A percentile compares a stretch with the other conserved stretches of the same genome.
These are phyloP conservation scores for Talaromyces thailandensis DNA, from an alignment of 495 filamentous ascomycete species.

Conservation along the genomic window DNA sequence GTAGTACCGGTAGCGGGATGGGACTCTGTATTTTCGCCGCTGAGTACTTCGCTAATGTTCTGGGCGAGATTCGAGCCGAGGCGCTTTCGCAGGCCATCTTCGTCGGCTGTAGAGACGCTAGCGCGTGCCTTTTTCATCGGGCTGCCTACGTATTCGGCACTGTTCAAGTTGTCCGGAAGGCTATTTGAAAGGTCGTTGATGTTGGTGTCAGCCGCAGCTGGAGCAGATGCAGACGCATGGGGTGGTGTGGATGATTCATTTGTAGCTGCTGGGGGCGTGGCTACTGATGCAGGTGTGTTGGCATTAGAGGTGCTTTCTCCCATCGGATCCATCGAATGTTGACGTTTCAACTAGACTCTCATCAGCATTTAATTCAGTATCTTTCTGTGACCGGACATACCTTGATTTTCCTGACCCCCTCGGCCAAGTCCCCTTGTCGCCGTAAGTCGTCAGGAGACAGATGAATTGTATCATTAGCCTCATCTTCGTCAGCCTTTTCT, in stretches of 20 bases:
- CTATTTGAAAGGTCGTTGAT: conserved; percentile 21
- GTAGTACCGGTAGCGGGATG: neutral
- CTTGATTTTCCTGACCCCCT: conserved; percentile 86
- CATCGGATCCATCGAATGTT: conserved; percentile 76
- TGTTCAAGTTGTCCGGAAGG: conserved; percentile 27
- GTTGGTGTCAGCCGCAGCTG: conserved; percentile 8
- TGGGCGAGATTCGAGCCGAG: conserved; percentile 34
- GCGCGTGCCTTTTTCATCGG: conserved; percentile 78
- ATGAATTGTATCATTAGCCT: conserved; percentile 55
- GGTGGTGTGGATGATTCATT: conserved; percentile 36
- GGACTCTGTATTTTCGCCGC: neutral
- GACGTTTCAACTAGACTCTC: conserved; percentile 73
- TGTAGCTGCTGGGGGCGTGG: conserved; percentile 22
- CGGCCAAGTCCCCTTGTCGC: conserved; percentile 76
- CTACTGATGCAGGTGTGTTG: conserved; percentile 36
- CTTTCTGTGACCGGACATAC: conserved; percentile 39
- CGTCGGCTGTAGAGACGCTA: conserved; percentile 55
- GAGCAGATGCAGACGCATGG: conserved; percentile 11
- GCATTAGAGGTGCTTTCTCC: conserved; percentile 32
- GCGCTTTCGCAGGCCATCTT: conserved; percentile 40
- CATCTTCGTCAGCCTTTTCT: conserved; percentile 61
- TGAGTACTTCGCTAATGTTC: conserved; percentile 27
- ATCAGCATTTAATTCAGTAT: neutral
- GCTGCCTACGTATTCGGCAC: conserved; percentile 52
- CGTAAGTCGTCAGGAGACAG: conserved; percentile 73